Evolutionary conservation across 441 rosid species (phyloP), one percentile per base, ranked within the genome.

Genomic region (Adansonia grandidieri): DNA sequence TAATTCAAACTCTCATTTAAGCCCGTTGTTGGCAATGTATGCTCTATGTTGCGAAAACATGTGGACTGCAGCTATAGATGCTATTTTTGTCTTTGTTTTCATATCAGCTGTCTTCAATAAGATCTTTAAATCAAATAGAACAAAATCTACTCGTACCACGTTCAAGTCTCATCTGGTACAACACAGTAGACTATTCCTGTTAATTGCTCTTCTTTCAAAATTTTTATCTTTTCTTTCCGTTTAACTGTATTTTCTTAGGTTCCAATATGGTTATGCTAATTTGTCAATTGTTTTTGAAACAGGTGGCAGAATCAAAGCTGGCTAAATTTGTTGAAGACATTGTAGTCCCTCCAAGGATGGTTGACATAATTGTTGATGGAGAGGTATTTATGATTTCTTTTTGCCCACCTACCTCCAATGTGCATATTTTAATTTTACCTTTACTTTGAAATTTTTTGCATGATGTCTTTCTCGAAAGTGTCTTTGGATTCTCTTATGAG

Each of bases 321-420:
- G 97, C 97, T 22, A 97, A 85, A 84, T 97, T 97, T 90, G 98
- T 97, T 50, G 98, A 95, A 88, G 99, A 97, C 86, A 95, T 97
- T 77, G 92, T 97, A 75, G 90, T 95, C 60, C 98, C 98, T 78
- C 98, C 98, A 47, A 92, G 95, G 87, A 97, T 97, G 99, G 89
- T 97, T 9, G 98, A 97, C 85, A 85, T 97, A 72, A 89, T 97
- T 82, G 96, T 97, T 78, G 99, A 97, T 77, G 99, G 97, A 85
- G 99, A 97, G 99, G 99, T 97, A 92, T 74, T 78, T 85, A 62
- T 84, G 72, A 32, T 73, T 78, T 82, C 53, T 28, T 76, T 79
- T 56, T 45, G 24, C 63, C 75, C 64, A 42, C 63, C 48, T 75
- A 71, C 58, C 48, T 74, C 19, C 75, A 47, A 19, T 50, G 44